Evolutionary conservation across 2,329 filamentous ascomycete species (phyloP), one percentile per base, ranked within the genome.

Genomic region (Neonectria coccinea): DNA sequence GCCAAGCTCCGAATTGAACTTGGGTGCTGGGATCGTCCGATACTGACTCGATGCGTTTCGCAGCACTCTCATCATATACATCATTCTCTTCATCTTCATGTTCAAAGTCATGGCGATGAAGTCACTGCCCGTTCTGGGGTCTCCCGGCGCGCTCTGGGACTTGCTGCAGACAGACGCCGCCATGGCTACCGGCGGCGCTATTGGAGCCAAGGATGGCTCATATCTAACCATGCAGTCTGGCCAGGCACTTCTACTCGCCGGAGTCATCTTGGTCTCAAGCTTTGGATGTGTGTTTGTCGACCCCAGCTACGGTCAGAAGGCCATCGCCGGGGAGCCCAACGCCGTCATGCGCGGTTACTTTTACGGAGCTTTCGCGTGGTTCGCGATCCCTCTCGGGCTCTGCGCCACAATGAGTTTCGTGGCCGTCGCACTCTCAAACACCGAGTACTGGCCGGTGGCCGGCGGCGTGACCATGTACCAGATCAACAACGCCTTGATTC

Each of bases 251-350:
- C 18, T 45, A 11, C 18, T 45, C 18, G 42, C 42, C 42, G 18
- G 18, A 22, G 18, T 45, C 18, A 22, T 45, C 18, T 25, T 45
- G 18, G 42, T 25, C 18, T 45, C 42, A 12, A 45, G 18, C 42
- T 45, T 45, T 45, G 42, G 42, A 14, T 50, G 59, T 64, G 29
- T 50, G 64, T 56, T 10, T 42, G 20, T 93, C 53, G 93, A 96
- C 75, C 94, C 94, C 69, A 89, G 91, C 16, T 97, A 96, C 83
- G 97, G 93, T 81, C 95, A 96, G 84, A 97, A 97, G 79, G 93
- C 92, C 12, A 97, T 97, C 73, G 93, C 94, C 12, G 93, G 93
- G 0, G 90, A 88, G 20, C 93, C 93, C 2, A 90, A 94, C 1
- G 90, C 95, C 67, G 94, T 93, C 2, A 86, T 97, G 3, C 93